Conservation (phyloP, 257 asterid genomes). For the Solanum ossicruentum region DNA sequence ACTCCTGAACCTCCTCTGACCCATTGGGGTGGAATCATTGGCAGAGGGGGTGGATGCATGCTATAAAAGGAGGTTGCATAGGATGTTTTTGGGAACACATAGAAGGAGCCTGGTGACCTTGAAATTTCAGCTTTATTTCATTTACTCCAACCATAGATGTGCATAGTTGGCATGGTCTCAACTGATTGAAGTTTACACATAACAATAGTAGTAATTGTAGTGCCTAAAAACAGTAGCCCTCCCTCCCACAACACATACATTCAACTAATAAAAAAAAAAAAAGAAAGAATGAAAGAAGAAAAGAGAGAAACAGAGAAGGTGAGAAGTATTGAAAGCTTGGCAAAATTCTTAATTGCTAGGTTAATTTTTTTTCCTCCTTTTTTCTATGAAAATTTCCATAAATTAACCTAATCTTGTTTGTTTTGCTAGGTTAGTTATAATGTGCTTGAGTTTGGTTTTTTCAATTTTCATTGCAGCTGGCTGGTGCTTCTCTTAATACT, state of each 20-base stretch:
- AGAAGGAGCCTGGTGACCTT: neutral
- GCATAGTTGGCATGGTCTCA: neutral
- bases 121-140: neutral
- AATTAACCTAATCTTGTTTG: no score
- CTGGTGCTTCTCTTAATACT: neutral
- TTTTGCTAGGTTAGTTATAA: neutral
- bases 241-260: neutral
- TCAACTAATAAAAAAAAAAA: no score
- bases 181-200: neutral
- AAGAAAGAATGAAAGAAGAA: no score
- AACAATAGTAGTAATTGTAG: neutral
- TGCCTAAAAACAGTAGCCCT: neutral
- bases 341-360: neutral
- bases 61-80: neutral
- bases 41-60: neutral
- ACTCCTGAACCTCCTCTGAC: neutral
- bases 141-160: neutral
- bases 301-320: neutral
- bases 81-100: neutral
- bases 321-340: neutral
- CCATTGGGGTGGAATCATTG: neutral
- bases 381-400: no score
- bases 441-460: neutral
- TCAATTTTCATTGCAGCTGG: neutral
- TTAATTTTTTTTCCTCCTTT: neutral